Conservation (phyloP, 2,329 filamentous ascomycete genomes). For the Fusarium multiceps region DNA sequence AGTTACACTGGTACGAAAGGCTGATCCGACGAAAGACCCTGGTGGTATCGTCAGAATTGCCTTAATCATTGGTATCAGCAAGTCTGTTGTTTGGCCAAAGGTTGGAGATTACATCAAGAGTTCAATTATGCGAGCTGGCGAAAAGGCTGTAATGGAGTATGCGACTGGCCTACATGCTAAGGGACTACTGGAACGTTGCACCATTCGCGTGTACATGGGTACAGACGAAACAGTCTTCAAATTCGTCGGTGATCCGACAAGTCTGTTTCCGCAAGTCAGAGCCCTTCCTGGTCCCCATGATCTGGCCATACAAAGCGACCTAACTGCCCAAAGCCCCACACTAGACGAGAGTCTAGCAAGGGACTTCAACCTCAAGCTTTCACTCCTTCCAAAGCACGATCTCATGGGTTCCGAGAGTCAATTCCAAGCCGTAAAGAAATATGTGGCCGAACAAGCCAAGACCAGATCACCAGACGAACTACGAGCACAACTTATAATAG, state of each 20-base stretch:
- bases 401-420: neutral
- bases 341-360: neutral
- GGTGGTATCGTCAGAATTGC: neutral
- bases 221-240: neutral
- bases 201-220: neutral
- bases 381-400: neutral
- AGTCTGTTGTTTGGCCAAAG: neutral
- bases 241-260: neutral
- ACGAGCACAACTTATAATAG: neutral
- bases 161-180: neutral
- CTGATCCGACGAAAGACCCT: neutral
- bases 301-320: neutral
- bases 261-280: neutral
- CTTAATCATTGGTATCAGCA: neutral
- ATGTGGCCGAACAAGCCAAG: neutral
- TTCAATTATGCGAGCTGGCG: neutral
- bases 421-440: constrained; percentile 3
- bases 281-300: neutral
- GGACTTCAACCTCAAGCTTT: neutral
- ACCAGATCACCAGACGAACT: neutral
- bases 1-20: neutral
- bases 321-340: no score
- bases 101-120: neutral
- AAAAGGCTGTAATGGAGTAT: neutral
- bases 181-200: neutral